These are phyloP conservation scores for Phytophthora colocasiae DNA, from an alignment of 352 stramenopile genomes.

Conservation along the genomic window DNA sequence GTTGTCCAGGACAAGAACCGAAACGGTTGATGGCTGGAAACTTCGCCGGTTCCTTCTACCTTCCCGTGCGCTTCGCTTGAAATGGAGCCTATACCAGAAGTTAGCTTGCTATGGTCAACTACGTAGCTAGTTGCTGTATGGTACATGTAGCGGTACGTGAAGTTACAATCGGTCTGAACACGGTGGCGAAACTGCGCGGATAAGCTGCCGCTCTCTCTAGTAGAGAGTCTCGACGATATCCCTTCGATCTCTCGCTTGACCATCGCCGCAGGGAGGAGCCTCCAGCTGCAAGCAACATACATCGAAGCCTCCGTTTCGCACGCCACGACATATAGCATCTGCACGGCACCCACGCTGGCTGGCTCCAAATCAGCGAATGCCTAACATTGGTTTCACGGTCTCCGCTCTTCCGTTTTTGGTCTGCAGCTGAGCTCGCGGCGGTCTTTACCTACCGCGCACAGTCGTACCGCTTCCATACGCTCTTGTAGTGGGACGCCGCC, in stretches of 20 bases:
- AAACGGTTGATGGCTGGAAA: conserved; percentile 10
- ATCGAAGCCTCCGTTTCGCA: conserved; percentile 44
- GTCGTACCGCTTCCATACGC: conserved; percentile 28
- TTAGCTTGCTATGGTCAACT: too few species aligned
- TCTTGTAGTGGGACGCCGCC: conserved; percentile 21
- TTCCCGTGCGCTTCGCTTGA: conserved; percentile 11
- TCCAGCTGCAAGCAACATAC: conserved; percentile 10
- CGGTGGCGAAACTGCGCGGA: conserved; percentile 14
- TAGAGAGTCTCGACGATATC: not conserved
- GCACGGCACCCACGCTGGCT: conserved; percentile 21
- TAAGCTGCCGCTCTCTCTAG: conserved; percentile 9
- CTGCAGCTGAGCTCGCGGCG: conserved; percentile 31
- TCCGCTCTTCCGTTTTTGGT: conserved; percentile 28
- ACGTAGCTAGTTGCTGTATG: not conserved
- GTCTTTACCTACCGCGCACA: conserved; percentile 36
- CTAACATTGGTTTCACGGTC: conserved; percentile 21
- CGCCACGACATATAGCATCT: conserved; percentile 35
- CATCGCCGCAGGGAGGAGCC: conserved; percentile 2
- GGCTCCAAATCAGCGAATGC: conserved; percentile 39
- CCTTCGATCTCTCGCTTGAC: not conserved
- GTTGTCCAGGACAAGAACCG: conserved; percentile 1
- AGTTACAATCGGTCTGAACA: conserved; percentile 6
- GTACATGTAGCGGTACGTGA: not conserved
- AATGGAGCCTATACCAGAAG: conserved; percentile 4
- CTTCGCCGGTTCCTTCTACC: conserved; percentile 19